Conservation (phyloP, 352 stramenopile genomes). For the Phytopythium helicoides region DNA sequence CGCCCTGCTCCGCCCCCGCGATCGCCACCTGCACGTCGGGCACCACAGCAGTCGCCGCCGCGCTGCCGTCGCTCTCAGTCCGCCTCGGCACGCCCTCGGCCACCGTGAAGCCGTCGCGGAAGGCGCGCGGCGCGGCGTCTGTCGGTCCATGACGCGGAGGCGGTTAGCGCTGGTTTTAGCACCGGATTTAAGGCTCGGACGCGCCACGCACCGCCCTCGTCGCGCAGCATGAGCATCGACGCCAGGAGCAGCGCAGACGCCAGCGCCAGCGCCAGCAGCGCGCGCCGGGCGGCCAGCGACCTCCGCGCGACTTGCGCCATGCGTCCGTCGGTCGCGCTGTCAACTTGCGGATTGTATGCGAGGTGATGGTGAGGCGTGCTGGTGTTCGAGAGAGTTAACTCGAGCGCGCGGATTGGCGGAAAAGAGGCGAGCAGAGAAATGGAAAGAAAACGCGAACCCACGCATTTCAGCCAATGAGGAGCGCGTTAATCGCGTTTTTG, state of each 20-base stretch:
- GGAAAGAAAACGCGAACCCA: too few species aligned
- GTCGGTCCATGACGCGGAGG: too few species aligned
- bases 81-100: conserved; percentile 41
- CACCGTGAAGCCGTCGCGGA: conserved; percentile 76
- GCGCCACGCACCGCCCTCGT: conserved; percentile 33
- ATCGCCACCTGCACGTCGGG: conserved; percentile 1
- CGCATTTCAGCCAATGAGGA: too few species aligned
- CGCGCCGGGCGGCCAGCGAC: conserved; percentile 36
- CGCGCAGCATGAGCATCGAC: conserved; percentile 57
- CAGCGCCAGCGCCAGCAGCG: conserved; percentile 56
- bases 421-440: too few species aligned
- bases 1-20: conserved; percentile 14
- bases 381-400: too few species aligned
- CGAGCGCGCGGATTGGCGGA: too few species aligned
- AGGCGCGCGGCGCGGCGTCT: conserved; percentile 38
- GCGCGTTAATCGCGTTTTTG: too few species aligned
- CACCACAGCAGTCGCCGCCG: neutral
- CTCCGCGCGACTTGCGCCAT: conserved; percentile 23
- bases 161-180: too few species aligned
- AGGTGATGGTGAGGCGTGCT: too few species aligned
- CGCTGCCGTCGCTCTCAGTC: conserved; percentile 25
- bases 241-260: conserved; percentile 50
- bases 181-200: too few species aligned
- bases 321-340: neutral
- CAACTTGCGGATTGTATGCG: neutral